Evolutionary conservation across 2,329 filamentous ascomycete genomes (phyloP), one percentile per base, ranked within the genome.

Genomic region (Stenocarpella maydis): DNA sequence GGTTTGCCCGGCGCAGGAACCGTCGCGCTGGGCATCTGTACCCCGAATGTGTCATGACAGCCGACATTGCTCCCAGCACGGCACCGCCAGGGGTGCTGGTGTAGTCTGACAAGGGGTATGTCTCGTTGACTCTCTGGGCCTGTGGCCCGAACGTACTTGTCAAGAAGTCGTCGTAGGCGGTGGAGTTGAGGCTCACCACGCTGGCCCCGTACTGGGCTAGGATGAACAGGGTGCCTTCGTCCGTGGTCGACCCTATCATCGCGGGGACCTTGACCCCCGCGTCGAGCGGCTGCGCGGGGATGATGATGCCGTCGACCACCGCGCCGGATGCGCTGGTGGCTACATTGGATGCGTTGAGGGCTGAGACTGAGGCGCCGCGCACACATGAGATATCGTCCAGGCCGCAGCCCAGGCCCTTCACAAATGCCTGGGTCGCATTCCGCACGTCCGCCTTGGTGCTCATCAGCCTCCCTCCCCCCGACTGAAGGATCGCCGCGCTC

Each of bases 151-250:
- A 69, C 26, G 17, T 69, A 1, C 15, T 26, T 2, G 61, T 53
- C 2, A 79, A 70, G 63, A 77, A 78, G 12, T 60, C 60, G 41
- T 76, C 71, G 65, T 79, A 79, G 26, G 70, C 69, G 7, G 73
- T 55, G 14, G 71, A 58, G 14, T 69, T 74, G 15, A 77, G 70
- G 21, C 41, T 19, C 14, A 71, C 8, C 1, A 69, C 71, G 10
- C 37, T 67, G 12, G 34, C 53, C n/a, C 68, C 69, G 60, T 74
- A 76, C 15, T 28, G 31, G n/a, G 53, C 65, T 9, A 76, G 67
- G 17, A 75, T 68, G 67, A 77, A 75, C 21, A 77, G 66, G n/a
- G 75, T 69, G 12, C 73, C 75, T 19, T 77, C 76, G 37, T 72
- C 45, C 2, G 72, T 34, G 50, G 69, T 75, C 34, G 72, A 73